Base-by-base conservation (phyloP, 768 basidiomycete species). In the Boletellus ananas region DNA sequence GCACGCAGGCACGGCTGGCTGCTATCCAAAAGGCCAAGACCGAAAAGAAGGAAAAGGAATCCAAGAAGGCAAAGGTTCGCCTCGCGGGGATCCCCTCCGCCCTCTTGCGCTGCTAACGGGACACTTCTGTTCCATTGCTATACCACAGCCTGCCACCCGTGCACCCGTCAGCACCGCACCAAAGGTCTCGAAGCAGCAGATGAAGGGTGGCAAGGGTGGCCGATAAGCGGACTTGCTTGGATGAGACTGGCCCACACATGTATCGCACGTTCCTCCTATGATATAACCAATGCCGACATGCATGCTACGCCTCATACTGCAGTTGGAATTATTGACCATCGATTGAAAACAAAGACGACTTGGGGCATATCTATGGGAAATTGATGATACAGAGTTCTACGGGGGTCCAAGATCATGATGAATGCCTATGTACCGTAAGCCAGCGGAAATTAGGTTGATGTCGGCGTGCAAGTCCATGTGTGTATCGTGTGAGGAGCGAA, bases 21-120 rank as follows among this genome's bases (percentile, higher is more conserved):
- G 94, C 94, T 59, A 94, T 96, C 69, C 73, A 83, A 55, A 95
- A 95, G 75, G 93, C 93, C 34, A 97, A 97, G 82, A 79, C 83
- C 21, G 93, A 93, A 78, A 97, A 95, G 86, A 92, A 93, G 80
- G 92, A 85, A 50, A 94, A 93, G 80, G 92, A 94, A 79, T 74
- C 76, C 46, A 92, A 90, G 83, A 96, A 92, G 79, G 73, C 79
- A 50, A 90, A 89, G 83, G 86, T 89, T 18, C 4, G 52, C 27
- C 29, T 11, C 16, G 1, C 21, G 14, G 16, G 31, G 25, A 20
- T 43, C 13, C 6, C 25, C 8, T 9, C 43, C 49, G 38, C 29
- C 17, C n/a, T 6, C 34, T 41, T 43, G 34, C 3, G 27, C 49
- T 40, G 44, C 44, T 56, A 11, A 59, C 34, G n/a, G 31, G 41